Percentiles rank a stretch among this genome's conserved stretches.
phyloP scores from a whole-genome alignment of 768 basidiomycete species.

The Pholiota molesta region DNA sequence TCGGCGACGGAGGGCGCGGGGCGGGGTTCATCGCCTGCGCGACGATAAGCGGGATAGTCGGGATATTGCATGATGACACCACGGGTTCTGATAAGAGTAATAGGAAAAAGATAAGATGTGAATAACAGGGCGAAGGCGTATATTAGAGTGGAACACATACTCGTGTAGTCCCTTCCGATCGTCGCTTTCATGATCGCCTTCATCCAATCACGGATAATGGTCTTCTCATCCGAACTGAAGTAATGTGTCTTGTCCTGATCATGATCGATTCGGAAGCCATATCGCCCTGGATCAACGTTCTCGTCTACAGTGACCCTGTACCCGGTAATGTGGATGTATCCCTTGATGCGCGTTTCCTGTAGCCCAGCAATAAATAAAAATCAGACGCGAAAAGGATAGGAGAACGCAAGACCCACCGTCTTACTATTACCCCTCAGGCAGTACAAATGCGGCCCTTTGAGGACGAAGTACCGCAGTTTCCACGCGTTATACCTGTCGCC shows the following conservation, averaged over 20 bases:
- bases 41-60: slow-evolving; percentile 91
- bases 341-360: slow-evolving; percentile 94
- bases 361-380: background rate
- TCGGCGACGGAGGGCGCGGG: slow-evolving; percentile 92
- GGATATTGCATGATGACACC: slow-evolving; percentile 94
- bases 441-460: slow-evolving; percentile 92
- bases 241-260: slow-evolving; percentile 84
- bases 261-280: slow-evolving; percentile 94
- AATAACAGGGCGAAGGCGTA: background rate
- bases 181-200: slow-evolving; percentile 99
- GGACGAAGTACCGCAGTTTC: slow-evolving; percentile 90
- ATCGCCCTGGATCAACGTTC: slow-evolving; percentile 88
- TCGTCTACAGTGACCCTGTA: slow-evolving; percentile 95
- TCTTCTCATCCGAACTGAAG: slow-evolving; percentile 91
- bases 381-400: background rate
- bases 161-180: slow-evolving; percentile 90
- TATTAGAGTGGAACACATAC: slow-evolving; percentile 45
- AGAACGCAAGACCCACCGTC: slow-evolving; percentile 40
- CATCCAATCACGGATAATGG: slow-evolving; percentile 95
- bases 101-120: background rate
- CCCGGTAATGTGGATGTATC: slow-evolving; percentile 89
- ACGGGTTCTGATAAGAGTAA: slow-evolving; percentile 68
- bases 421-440: slow-evolving; percentile 77
- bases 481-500: slow-evolving; percentile 91
- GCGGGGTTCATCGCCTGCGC: slow-evolving; percentile 97